phyloP scores from a whole-genome alignment of 2,329 filamentous ascomycete genomes.

The Leptosphaerulina australis region DNA sequence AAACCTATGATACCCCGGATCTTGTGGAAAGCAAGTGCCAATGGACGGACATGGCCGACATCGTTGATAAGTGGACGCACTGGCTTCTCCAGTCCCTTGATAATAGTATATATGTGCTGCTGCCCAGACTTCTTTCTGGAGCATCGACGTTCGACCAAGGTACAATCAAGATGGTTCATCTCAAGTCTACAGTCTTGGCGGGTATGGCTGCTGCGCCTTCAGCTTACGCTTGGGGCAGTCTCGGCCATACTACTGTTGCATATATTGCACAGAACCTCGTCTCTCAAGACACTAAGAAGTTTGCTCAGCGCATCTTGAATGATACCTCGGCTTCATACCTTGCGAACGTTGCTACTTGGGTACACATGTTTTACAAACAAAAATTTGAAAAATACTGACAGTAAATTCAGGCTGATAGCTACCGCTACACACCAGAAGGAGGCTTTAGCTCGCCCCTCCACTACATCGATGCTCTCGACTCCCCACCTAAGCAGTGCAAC shows the following conservation, averaged over 20 bases:
- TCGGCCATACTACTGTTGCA: slow-evolving; percentile 62
- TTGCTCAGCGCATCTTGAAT: slow-evolving; percentile 52
- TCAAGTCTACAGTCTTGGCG: slow-evolving; percentile 32
- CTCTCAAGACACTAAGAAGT: slow-evolving; percentile 50
- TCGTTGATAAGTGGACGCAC: slow-evolving; percentile 21
- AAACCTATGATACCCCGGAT: slow-evolving; percentile 18
- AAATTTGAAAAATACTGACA: not conserved
- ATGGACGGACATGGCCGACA: slow-evolving; percentile 41
- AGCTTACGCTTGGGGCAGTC: slow-evolving; percentile 57
- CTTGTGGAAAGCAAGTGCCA: slow-evolving; percentile 25
- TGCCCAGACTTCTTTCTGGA: slow-evolving; percentile 1
- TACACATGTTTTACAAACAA: not conserved
- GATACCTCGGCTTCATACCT: slow-evolving; percentile 55
- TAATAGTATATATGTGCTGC: slow-evolving; percentile 14
- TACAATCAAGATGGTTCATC: slow-evolving; percentile 28
- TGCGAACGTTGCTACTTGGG: slow-evolving; percentile 59
- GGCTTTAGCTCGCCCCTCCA: slow-evolving; percentile 56
- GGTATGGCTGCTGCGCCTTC: slow-evolving; percentile 33
- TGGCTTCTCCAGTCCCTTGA: not conserved
- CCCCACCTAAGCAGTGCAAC: slow-evolving; percentile 55
- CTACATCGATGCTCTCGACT: slow-evolving; percentile 59
- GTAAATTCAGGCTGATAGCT: slow-evolving; percentile 52
- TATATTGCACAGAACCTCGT: slow-evolving; percentile 61
- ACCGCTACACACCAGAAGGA: slow-evolving; percentile 56
- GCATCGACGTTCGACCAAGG: not conserved